Percentiles rank a stretch among this genome's conserved stretches.
Evolutionary conservation across 75 land plant genomes (phyloP).

Genomic region (Azolla pinnata): DNA sequence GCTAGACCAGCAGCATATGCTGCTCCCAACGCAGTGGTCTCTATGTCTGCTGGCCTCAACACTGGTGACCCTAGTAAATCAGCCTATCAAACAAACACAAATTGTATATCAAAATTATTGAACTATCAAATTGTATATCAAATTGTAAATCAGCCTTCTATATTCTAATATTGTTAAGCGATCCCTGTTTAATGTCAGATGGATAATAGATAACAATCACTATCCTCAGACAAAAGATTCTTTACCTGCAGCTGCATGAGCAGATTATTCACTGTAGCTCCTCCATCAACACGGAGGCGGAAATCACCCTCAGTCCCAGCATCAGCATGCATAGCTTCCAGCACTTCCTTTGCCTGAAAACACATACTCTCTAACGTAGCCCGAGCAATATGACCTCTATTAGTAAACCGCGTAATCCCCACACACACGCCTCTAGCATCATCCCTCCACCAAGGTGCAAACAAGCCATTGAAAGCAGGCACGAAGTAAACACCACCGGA

Average conservation of each 20-base stretch:
- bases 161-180: too few relatives aligned
- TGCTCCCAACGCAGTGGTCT: slow-evolving; percentile 93
- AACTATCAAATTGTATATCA: too few relatives aligned
- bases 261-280: slow-evolving; percentile 86
- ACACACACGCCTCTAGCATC: slow-evolving; percentile 93
- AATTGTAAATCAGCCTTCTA: too few relatives aligned
- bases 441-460: slow-evolving; percentile 99
- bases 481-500: slow-evolving; percentile 93
- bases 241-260: slow-evolving; percentile 90
- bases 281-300: slow-evolving; percentile 86
- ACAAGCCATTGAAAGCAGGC: slow-evolving; percentile 96
- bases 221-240: too few relatives aligned
- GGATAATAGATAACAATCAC: too few relatives aligned
- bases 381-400: slow-evolving; percentile 76
- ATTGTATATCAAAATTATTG: neutral
- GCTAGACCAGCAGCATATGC: slow-evolving; percentile 98
- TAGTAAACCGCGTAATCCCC: slow-evolving; percentile 84
- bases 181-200: too few relatives aligned
- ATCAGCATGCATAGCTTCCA: slow-evolving; percentile 77
- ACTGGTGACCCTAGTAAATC: slow-evolving; percentile 82
- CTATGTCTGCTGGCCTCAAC: slow-evolving; percentile 82
- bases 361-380: slow-evolving; percentile 95
- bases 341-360: slow-evolving; percentile 86
- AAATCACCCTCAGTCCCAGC: slow-evolving; percentile 53
- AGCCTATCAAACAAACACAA: slow-evolving; percentile 44